A percentile compares a stretch with the other conserved stretches of the same genome.
These are phyloP conservation scores for Dothideomycetidae sp. DNA, from an alignment of 2,329 filamentous ascomycete genomes.

Conservation along the genomic window DNA sequence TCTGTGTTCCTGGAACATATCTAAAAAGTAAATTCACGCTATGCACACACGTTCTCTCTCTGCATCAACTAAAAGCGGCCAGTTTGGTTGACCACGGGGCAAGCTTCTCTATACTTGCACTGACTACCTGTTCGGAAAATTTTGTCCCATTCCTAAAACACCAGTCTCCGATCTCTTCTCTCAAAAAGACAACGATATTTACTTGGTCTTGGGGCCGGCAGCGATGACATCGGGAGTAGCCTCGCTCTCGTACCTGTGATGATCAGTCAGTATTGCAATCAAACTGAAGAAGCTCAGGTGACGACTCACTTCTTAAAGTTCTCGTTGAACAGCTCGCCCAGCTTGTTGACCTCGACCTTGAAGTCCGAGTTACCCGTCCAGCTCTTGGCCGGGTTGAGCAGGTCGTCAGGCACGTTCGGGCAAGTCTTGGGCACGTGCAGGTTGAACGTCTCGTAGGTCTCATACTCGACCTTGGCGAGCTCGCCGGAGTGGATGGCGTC, in stretches of 20 bases:
- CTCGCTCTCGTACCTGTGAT: conserved; percentile 59
- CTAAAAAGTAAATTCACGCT: background rate
- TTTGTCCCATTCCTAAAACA: background rate
- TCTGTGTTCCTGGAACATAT: too few species aligned
- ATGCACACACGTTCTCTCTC: background rate
- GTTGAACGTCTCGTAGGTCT: conserved; percentile 94
- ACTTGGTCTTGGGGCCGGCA: conserved; percentile 27
- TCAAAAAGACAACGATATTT: conserved; percentile 1
- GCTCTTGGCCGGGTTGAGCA: conserved; percentile 85
- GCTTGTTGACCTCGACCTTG: conserved; percentile 75
- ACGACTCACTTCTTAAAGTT: conserved; percentile 95
- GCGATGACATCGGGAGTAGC: conserved; percentile 39
- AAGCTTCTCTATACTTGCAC: too few species aligned
- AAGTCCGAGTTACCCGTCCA: conserved; percentile 82
- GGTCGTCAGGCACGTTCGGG: conserved; percentile 74
- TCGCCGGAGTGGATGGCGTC: conserved; percentile 96
- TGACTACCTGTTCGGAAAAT: too few species aligned
- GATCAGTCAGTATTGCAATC: conserved; percentile 31
- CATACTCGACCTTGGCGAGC: conserved; percentile 83
- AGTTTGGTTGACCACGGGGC: background rate
- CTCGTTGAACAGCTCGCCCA: conserved; percentile 78
- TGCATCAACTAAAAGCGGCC: background rate
- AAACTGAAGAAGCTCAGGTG: conserved; percentile 41
- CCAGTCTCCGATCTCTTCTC: background rate
- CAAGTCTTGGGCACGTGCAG: conserved; percentile 87